Percentiles rank a stretch among this genome's conserved stretches.
These are phyloP conservation scores for Fusarium mundagurra DNA, from an alignment of 2,329 filamentous ascomycete species.

Conservation along the genomic window DNA sequence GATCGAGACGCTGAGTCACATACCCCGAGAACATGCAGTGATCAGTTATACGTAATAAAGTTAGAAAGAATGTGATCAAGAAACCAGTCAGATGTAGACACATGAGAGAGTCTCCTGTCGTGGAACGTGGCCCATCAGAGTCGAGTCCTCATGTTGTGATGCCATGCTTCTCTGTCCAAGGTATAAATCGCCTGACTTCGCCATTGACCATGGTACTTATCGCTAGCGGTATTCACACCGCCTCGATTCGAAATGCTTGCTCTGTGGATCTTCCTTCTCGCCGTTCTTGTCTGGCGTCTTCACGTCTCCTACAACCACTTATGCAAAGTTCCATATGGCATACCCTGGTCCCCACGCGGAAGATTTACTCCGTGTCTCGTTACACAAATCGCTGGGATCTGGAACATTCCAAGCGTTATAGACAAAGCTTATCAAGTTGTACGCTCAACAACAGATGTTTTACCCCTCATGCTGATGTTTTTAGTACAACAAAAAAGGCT, in stretches of 20 bases:
- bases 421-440: rapidly evolving
- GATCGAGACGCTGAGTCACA: no score
- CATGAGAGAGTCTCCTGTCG: background rate
- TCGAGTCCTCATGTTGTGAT: background rate
- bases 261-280: rapidly evolving
- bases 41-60: rapidly evolving
- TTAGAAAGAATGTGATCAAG: rapidly evolving
- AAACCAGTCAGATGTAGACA: rapidly evolving
- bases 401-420: background rate
- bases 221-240: rapidly evolving
- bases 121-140: background rate
- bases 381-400: background rate
- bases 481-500: background rate
- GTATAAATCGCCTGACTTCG: rapidly evolving
- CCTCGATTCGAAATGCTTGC: background rate
- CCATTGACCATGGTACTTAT: rapidly evolving
- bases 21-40: background rate
- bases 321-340: background rate
- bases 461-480: background rate
- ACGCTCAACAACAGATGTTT: rapidly evolving
- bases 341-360: background rate
- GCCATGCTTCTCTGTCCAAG: background rate
- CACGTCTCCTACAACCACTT: background rate
- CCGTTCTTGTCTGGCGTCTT: background rate
- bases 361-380: background rate